Conservation (phyloP, 192 early-diverging fungal genomes). For the Funneliformis mosseae region DNA sequence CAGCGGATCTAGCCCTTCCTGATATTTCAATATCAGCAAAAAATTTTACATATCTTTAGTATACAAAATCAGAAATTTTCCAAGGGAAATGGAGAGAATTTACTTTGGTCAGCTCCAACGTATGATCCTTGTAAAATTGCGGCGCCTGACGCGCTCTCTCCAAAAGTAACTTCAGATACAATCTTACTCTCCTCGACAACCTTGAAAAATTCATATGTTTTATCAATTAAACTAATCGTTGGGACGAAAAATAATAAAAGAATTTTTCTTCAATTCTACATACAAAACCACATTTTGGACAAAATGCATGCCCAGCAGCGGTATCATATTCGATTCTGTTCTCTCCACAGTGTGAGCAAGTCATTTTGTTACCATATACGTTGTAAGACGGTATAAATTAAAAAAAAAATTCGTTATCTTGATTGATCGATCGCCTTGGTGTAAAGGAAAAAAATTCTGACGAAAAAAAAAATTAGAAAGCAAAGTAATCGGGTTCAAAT, state of each 20-base stretch:
- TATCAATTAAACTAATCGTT: not conserved
- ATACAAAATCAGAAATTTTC: not conserved
- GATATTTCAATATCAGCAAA: not conserved
- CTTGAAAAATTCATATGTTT: constrained; percentile 36
- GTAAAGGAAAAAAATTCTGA: too few species aligned
- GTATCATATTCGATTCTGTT: constrained; percentile 70
- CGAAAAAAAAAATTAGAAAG: too few species aligned
- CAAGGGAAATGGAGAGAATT: not conserved
- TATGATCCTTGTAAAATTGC: constrained; percentile 77
- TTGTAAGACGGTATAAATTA: too few species aligned
- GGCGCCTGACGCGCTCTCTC: constrained; percentile 83
- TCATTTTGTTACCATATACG: constrained; percentile 43
- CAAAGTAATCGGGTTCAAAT: too few species aligned
- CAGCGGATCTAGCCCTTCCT: constrained; percentile 47
- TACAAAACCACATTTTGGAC: constrained; percentile 61
- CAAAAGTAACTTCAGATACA: constrained; percentile 89
- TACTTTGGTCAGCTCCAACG: constrained; percentile 67
- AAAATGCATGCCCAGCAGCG: constrained; percentile 72
- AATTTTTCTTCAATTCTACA: constrained; percentile 12
- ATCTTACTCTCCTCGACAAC: constrained; percentile 94
- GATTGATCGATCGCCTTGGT: too few species aligned
- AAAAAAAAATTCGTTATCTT: too few species aligned
- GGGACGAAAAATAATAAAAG: too few species aligned
- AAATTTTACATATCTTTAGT: not conserved
- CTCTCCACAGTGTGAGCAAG: constrained; percentile 59